These are phyloP conservation scores for Rhizoclosmatium globosum DNA, from an alignment of 192 early-diverging fungal species.

Conservation along the genomic window DNA sequence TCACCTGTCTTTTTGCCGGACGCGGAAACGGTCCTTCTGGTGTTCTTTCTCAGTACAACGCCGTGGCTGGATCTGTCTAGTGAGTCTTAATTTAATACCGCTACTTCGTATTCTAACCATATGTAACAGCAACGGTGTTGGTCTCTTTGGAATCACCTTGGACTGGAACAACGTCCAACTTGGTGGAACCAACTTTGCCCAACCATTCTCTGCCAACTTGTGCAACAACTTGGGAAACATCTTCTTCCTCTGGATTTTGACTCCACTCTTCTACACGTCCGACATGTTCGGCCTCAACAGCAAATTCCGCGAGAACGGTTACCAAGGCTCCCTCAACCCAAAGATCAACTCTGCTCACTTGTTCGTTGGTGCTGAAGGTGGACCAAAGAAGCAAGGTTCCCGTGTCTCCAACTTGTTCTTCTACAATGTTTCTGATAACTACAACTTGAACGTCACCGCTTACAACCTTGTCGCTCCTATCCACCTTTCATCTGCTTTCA, in stretches of 20 bases:
- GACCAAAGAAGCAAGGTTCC: background rate
- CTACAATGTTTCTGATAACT: conserved; percentile 14
- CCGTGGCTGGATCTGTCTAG: conserved; percentile 13
- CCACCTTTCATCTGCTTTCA: conserved; percentile 19
- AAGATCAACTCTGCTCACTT: background rate
- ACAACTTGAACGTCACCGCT: background rate
- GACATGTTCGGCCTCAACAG: conserved; percentile 12
- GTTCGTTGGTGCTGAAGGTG: background rate
- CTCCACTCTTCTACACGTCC: background rate
- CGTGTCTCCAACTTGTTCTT: background rate
- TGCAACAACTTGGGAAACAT: background rate
- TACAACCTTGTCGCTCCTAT: background rate
- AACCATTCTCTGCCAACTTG: conserved; percentile 23
- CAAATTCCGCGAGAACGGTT: background rate
- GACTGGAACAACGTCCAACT: conserved; percentile 30
- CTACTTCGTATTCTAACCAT: no score
- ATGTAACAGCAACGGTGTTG: conserved; percentile 3
- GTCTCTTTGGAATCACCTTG: conserved; percentile 25
- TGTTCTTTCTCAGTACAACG: background rate
- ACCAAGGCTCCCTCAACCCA: conserved; percentile 18
- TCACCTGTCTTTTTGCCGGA: conserved; percentile 29
- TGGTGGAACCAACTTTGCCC: background rate
- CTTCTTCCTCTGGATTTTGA: conserved; percentile 1
- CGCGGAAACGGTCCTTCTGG: background rate
- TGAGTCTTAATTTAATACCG: no score